Evolutionary conservation across 768 basidiomycete genomes (phyloP).

Genomic region (Mycena amicta): DNA sequence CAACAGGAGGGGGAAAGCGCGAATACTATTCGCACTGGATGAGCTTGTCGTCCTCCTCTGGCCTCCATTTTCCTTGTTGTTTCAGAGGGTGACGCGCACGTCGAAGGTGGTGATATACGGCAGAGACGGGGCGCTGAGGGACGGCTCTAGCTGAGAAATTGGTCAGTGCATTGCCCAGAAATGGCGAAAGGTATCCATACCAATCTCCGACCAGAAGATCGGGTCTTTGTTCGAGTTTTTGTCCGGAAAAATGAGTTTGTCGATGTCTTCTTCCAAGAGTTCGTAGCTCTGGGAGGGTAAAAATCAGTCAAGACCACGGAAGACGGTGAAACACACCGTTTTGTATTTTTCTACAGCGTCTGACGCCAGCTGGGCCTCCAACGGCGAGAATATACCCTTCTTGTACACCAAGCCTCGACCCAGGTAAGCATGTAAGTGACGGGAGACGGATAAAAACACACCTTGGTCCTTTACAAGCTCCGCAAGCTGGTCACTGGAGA

Average conservation of each 20-base stretch:
- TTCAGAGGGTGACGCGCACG: conserved; percentile 70
- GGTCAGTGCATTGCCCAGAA: conserved; percentile 9
- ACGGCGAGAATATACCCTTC: conserved; percentile 84
- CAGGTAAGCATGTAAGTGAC: background rate
- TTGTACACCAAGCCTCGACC: conserved; percentile 76
- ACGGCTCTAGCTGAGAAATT: conserved; percentile 59
- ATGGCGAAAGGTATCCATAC: conserved; percentile 43
- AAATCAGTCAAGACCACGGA: background rate
- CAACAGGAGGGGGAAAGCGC: background rate
- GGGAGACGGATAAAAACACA: conserved; percentile 25
- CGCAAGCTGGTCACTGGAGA: conserved; percentile 66
- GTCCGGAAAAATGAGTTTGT: conserved; percentile 69
- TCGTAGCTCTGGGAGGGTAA: conserved; percentile 42
- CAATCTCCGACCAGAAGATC: conserved; percentile 80
- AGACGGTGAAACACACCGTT: conserved; percentile 29
- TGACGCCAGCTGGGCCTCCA: conserved; percentile 69
- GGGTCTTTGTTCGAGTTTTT: conserved; percentile 61
- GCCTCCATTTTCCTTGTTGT: conserved; percentile 70
- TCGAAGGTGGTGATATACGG: conserved; percentile 83
- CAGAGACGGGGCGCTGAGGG: conserved; percentile 76
- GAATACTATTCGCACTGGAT: conserved; percentile 50
- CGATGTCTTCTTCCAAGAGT: conserved; percentile 50
- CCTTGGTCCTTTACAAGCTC: conserved; percentile 73
- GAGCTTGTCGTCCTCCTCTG: conserved; percentile 65
- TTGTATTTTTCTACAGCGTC: conserved; percentile 67